These are phyloP conservation scores for Saccharomycopsis vini DNA, from an alignment of 805 yeast genomes.

Conservation along the genomic window DNA sequence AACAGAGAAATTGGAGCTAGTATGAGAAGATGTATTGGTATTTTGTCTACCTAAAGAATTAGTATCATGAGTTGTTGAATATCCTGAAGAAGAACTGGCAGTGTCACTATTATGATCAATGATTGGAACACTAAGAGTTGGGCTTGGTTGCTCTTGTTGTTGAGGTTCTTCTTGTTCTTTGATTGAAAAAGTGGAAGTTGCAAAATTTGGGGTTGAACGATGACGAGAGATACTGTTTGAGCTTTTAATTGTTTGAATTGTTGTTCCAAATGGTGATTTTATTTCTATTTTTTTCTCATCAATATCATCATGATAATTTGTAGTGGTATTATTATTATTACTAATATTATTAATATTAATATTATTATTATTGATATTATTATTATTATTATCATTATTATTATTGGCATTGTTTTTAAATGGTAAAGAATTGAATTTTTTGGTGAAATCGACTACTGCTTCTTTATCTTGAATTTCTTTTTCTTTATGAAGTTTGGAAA, in stretches of 20 bases:
- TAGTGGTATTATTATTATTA: no score
- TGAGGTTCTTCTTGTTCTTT: neutral
- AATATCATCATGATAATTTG: no score
- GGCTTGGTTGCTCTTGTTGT: neutral
- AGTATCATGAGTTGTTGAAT: conserved; percentile 13
- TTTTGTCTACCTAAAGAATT: conserved; percentile 20
- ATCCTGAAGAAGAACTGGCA: conserved; percentile 7
- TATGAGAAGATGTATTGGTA: conserved; percentile 21
- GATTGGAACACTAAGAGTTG: neutral
- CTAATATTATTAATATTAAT: no score
- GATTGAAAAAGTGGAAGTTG: neutral
- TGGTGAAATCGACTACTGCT: neutral
- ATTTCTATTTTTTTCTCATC: conserved; percentile 10
- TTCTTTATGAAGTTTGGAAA: neutral
- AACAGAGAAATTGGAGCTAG: conserved; percentile 21
- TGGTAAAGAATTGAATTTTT: conserved; percentile 2
- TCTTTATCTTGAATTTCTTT: neutral
- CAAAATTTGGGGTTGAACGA: neutral
- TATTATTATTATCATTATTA: no score
- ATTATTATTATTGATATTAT: no score
- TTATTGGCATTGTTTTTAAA: neutral
- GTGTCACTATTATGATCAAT: conserved; percentile 7
- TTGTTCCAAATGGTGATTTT: conserved; percentile 19
- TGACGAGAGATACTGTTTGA: neutral
- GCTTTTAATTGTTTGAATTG: conserved; percentile 10